A percentile compares a stretch with the other conserved stretches of the same genome.
phyloP scores from a whole-genome alignment of 1,139 yeast species.

The Candida pseudocylindracea region DNA sequence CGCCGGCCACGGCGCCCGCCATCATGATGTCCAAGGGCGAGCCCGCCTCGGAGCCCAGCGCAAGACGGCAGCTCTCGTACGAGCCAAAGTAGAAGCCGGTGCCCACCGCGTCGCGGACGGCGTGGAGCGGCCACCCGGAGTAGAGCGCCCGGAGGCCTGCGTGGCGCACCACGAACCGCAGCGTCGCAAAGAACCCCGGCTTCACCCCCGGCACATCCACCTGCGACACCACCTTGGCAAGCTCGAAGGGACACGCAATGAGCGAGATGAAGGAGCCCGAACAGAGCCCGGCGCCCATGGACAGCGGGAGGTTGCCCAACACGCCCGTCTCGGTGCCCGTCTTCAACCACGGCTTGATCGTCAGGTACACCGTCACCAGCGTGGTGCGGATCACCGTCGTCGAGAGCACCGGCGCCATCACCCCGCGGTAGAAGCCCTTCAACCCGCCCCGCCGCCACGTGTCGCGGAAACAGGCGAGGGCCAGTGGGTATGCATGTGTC shows the following conservation, averaged over 20 bases:
- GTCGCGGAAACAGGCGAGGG: slow-evolving; percentile 32
- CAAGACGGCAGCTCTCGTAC: slow-evolving; percentile 45
- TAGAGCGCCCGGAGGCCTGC: slow-evolving; percentile 47
- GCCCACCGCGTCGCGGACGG: slow-evolving; percentile 45
- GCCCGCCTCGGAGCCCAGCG: slow-evolving; percentile 10
- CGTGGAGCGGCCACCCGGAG: slow-evolving; percentile 50
- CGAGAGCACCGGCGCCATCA: slow-evolving; percentile 47
- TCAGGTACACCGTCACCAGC: slow-evolving; percentile 44
- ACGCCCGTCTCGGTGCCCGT: slow-evolving; percentile 9
- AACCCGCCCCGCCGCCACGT: slow-evolving; percentile 45
- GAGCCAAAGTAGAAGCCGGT: slow-evolving; percentile 55
- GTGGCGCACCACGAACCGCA: slow-evolving; percentile 28
- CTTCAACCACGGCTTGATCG: slow-evolving; percentile 22
- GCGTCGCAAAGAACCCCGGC: slow-evolving; percentile 11
- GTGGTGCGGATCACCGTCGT: slow-evolving; percentile 44
- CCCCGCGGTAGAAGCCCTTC: slow-evolving; percentile 55
- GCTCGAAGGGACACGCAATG: slow-evolving; percentile 72
- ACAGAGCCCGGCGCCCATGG: slow-evolving; percentile 38
- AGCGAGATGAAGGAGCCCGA: slow-evolving; percentile 47
- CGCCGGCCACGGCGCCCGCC: slow-evolving; percentile 71
- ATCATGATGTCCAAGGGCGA: slow-evolving; percentile 17
- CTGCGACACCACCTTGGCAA: slow-evolving; percentile 66
- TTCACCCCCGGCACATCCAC: slow-evolving; percentile 12
- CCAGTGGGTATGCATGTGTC: slow-evolving; percentile 40
- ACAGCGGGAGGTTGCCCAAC: slow-evolving; percentile 36